Evolutionary conservation across 352 stramenopile species (phyloP).

Genomic region (Globisporangium carolinianum): DNA sequence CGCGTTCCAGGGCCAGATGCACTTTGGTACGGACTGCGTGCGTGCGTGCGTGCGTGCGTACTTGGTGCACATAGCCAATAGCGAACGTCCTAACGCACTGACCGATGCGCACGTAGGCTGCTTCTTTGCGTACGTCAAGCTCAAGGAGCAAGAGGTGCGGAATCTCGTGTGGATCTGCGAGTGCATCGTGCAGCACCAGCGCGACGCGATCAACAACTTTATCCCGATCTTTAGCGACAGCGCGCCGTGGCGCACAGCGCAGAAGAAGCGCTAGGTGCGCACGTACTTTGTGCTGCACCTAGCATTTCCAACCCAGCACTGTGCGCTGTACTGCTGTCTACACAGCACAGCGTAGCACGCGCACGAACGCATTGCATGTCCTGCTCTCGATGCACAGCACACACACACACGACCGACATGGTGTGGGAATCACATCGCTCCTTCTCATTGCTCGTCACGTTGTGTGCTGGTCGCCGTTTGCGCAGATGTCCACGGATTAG

Average conservation of each 20-base stretch:
- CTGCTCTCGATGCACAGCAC: not conserved
- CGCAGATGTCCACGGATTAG: not conserved
- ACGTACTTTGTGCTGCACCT: not conserved
- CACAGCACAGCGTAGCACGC: too few species aligned
- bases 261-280: slow-evolving; percentile 42
- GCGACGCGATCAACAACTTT: slow-evolving; percentile 99
- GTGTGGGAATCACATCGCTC: not conserved
- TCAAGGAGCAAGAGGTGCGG: slow-evolving; percentile 99
- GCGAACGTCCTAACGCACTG: not conserved
- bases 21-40: slow-evolving; percentile 84
- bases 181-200: slow-evolving; percentile 98
- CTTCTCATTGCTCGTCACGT: not conserved
- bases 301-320: too few species aligned
- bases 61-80: not conserved
- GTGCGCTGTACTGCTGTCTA: not conserved
- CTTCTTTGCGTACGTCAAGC: slow-evolving; percentile 99
- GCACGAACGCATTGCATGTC: not conserved
- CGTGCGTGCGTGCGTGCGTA: not conserved
- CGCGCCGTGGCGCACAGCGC: slow-evolving; percentile 85
- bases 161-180: slow-evolving; percentile 99
- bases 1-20: slow-evolving; percentile 98
- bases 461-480: not conserved
- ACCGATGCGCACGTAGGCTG: slow-evolving; percentile 26
- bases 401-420: too few species aligned
- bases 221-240: slow-evolving; percentile 97